Percentiles rank a stretch among this genome's conserved stretches.
Evolutionary conservation across 768 basidiomycete species (phyloP).

Genomic region (Phlebiopsis gigantea): DNA sequence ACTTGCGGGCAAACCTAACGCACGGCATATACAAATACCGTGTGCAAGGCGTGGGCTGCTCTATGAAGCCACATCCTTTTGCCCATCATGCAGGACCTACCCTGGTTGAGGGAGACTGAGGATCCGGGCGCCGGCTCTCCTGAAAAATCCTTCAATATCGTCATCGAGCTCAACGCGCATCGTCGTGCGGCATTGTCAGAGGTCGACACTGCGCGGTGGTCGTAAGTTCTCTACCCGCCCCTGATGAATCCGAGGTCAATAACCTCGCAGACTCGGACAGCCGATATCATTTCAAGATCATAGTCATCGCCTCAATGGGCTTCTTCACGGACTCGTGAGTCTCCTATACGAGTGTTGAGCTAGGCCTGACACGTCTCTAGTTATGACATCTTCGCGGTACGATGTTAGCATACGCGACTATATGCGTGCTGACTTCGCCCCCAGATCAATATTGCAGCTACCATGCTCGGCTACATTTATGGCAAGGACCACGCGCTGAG

Average conservation of each 20-base stretch:
- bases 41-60: too few relatives aligned
- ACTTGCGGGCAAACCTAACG: background rate
- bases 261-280: too few relatives aligned
- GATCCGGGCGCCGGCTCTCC: too few relatives aligned
- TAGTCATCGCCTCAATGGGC: slow-evolving; percentile 28
- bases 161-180: background rate
- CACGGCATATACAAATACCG: background rate
- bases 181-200: slow-evolving; percentile 37
- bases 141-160: background rate
- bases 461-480: slow-evolving; percentile 43
- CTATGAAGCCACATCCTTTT: too few relatives aligned
- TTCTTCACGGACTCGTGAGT: slow-evolving; percentile 28
- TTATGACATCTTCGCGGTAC: slow-evolving; percentile 30
- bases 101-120: background rate
- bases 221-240: slow-evolving; percentile 20
- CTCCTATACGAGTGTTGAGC: background rate
- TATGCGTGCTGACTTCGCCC: background rate
- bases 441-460: slow-evolving; percentile 36
- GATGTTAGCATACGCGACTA: background rate
- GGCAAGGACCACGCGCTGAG: slow-evolving; percentile 28
- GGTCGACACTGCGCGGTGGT: slow-evolving; percentile 45
- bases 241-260: background rate
- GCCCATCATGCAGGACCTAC: background rate
- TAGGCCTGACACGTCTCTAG: background rate
- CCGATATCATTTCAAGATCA: slow-evolving; percentile 46